These are phyloP conservation scores for Polymyxa betae DNA, from an alignment of 208 protist species.

Conservation along the genomic window DNA sequence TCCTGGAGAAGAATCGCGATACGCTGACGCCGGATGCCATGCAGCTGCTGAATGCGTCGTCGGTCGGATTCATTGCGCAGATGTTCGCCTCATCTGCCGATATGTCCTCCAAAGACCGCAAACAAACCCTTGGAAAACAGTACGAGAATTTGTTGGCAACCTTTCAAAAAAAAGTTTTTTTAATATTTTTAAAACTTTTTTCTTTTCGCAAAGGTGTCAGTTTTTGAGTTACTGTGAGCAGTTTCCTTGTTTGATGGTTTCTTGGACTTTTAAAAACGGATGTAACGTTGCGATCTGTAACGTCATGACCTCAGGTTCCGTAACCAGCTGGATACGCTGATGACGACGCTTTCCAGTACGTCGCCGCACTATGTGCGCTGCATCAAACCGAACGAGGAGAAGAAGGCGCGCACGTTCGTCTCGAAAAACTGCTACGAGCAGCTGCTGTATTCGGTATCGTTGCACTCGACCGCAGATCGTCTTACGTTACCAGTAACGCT, in stretches of 20 bases:
- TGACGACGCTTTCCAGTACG: slow-evolving; percentile 62
- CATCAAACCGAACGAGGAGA: slow-evolving; percentile 81
- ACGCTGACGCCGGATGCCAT: slow-evolving; percentile 59
- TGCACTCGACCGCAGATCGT: not conserved
- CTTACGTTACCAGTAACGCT: not conserved
- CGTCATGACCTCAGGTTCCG: not conserved
- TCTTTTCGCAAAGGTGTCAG: no score
- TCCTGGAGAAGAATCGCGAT: slow-evolving; percentile 77
- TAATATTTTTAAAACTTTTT: no score
- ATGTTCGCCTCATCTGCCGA: not conserved
- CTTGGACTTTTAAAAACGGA: not conserved
- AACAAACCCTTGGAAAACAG: slow-evolving; percentile 58
- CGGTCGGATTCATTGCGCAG: not conserved
- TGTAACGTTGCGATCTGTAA: not conserved
- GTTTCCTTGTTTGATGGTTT: no score
- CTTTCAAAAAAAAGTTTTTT: no score
- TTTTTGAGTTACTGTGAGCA: no score
- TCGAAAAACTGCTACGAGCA: slow-evolving; percentile 57
- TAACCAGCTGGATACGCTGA: slow-evolving; percentile 57
- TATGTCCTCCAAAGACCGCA: slow-evolving; percentile 46
- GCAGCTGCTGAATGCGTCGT: slow-evolving; percentile 50
- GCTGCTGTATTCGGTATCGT: slow-evolving; percentile 57
- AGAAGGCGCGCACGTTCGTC: slow-evolving; percentile 67
- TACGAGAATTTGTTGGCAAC: no score
- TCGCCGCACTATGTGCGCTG: slow-evolving; percentile 75